Base-by-base conservation (phyloP, 2,329 filamentous ascomycete species). In the Pestalotiopsis sp. region DNA sequence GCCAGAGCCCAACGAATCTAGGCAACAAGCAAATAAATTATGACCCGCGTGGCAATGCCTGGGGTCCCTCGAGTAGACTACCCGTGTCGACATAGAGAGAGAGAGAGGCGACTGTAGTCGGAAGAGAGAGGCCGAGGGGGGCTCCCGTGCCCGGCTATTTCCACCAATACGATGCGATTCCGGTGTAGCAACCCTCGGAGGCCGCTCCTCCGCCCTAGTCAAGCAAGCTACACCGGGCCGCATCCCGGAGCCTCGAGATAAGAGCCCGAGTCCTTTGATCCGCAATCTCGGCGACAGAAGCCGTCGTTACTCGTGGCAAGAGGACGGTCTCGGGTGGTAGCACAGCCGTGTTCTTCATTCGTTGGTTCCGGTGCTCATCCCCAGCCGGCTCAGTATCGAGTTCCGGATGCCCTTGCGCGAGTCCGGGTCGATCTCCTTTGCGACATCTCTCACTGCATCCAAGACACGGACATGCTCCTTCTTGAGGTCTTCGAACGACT, bases 401-500 rank as follows among this genome's bases (percentile, higher is more conserved):
- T 76, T 74, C 17, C 71, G 73, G 69, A 75, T 69, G 38, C 75
- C 76, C 70, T 74, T 75, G 58, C 69, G 67, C 60, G 75, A 75
- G 56, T 80, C 70, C n/a, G 72, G 70, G 67, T 73, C 72, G 68
- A 75, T 70, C 68, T 72, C 77, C 49, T 79, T 74, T 67, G 82
- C 71, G 72, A 77, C 74, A 68, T 75, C 75, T 68, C 75, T 77
- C 62, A 81, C 78, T 31, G 77, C 73, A 57, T 77, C 73, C 65
- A 84, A 77, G 36, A 85, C 83, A 66, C 78, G 78, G 17, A 84
- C 72, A 72, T 91, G 88, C 72, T 91, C 89, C 68, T 83, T 83
- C 75, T 87, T 89, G 27, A 91, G 79, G 12, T 83, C 80, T 67
- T 87, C 82, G 74, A 92, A 91, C 69, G 88, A 86, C 23, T 86